Conservation (phyloP, 2,329 filamentous ascomycete genomes). For the Diaporthe capsici region DNA sequence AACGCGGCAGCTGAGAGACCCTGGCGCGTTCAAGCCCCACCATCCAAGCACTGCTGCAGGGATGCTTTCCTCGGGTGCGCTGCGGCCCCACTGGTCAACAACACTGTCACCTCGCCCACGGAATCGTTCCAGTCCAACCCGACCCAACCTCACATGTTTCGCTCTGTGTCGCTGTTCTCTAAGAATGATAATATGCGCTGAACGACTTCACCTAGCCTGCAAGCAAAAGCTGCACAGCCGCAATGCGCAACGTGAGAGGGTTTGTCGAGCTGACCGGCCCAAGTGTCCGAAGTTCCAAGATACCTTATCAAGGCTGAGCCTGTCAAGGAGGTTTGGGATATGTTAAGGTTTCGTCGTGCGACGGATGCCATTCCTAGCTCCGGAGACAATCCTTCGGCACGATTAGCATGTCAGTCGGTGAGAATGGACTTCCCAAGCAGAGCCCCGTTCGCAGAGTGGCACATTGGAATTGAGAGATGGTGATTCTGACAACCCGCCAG, state of each 20-base stretch:
- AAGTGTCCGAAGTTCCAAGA: background rate
- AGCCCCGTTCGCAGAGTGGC: background rate
- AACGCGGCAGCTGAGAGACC: slow-evolving; percentile 14
- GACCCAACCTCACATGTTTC: background rate
- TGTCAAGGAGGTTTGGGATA: background rate
- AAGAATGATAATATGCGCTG: background rate
- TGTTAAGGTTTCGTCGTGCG: slow-evolving; percentile 20
- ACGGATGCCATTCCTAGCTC: background rate
- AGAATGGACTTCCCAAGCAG: background rate
- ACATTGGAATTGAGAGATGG: background rate
- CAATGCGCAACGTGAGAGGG: background rate
- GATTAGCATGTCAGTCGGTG: background rate
- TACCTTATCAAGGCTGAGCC: background rate
- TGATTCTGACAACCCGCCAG: background rate
- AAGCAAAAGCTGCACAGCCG: background rate
- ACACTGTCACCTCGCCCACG: background rate
- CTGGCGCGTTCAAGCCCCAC: background rate
- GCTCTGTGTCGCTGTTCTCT: background rate
- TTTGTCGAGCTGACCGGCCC: background rate
- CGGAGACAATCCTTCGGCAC: background rate
- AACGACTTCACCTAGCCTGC: background rate
- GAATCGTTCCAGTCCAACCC: background rate
- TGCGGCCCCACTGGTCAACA: background rate
- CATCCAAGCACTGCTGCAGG: background rate
- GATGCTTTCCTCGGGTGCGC: background rate